phyloP scores from a whole-genome alignment of 805 yeast genomes.

The Nakazawaea wyomingensis region DNA sequence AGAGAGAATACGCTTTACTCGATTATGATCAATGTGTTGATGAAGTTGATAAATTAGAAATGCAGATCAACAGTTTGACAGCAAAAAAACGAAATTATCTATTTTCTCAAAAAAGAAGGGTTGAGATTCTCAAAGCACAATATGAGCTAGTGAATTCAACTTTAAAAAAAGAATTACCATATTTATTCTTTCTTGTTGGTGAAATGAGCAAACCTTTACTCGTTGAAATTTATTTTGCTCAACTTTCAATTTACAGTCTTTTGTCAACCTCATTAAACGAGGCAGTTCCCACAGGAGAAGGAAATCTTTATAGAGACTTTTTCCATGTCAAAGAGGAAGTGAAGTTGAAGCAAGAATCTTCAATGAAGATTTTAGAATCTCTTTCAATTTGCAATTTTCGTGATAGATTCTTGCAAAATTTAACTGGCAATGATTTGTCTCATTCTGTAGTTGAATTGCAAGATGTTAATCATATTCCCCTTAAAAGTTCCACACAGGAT shows the following conservation, averaged over 20 bases:
- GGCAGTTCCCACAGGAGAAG: neutral
- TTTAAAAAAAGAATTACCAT: slow-evolving; percentile 44
- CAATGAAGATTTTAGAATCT: slow-evolving; percentile 16
- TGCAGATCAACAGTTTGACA: slow-evolving; percentile 27
- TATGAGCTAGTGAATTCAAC: slow-evolving; percentile 32
- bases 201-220: slow-evolving; percentile 29
- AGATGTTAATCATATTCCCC: neutral
- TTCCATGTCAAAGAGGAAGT: slow-evolving; percentile 1
- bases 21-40: slow-evolving; percentile 33
- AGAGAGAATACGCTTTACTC: slow-evolving; percentile 29
- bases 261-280: neutral
- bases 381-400: slow-evolving; percentile 24
- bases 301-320: neutral
- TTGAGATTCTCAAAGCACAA: slow-evolving; percentile 26
- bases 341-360: slow-evolving; percentile 14
- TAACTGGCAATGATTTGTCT: slow-evolving; percentile 6
- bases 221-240: slow-evolving; percentile 31
- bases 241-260: slow-evolving; percentile 33
- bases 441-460: neutral
- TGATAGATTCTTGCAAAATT: slow-evolving; percentile 18
- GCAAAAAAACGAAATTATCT: slow-evolving; percentile 33
- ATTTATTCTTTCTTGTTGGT: slow-evolving; percentile 30
- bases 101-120: slow-evolving; percentile 25
- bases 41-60: slow-evolving; percentile 16
- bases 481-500: too few relatives aligned